Conservation (phyloP, 208 protist species). For the Acanthamoeba sp. region DNA sequence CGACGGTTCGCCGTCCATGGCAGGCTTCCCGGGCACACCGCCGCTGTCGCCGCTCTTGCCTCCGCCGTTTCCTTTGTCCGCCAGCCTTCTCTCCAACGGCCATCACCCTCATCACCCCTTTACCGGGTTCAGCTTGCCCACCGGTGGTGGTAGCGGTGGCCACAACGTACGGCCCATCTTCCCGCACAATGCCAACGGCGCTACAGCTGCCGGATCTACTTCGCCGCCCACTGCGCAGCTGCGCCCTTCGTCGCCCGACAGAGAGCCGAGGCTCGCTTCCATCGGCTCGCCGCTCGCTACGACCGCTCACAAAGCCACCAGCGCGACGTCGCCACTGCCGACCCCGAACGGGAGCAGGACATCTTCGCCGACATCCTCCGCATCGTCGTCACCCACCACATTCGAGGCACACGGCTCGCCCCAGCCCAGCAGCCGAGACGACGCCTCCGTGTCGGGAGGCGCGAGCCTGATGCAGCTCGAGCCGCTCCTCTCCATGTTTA, state of each 20-base stretch:
- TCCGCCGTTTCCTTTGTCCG: background rate
- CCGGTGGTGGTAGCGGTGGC: background rate
- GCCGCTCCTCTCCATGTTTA: slow-evolving; percentile 49
- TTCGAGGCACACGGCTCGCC: background rate
- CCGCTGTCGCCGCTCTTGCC: slow-evolving; percentile 37
- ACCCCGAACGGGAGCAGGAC: background rate
- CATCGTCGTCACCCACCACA: background rate
- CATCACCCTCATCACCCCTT: background rate
- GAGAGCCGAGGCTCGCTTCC: background rate
- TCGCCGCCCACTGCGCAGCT: background rate
- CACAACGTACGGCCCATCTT: background rate
- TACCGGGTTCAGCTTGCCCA: background rate
- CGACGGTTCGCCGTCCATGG: background rate
- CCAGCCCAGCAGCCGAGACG: background rate
- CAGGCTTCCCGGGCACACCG: background rate
- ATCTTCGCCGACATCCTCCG: background rate
- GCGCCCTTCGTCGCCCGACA: background rate
- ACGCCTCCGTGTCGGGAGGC: background rate
- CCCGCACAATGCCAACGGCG: background rate
- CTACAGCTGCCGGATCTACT: background rate
- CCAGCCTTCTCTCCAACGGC: background rate
- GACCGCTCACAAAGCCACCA: no score
- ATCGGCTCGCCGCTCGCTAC: background rate
- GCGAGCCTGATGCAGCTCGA: slow-evolving; percentile 52
- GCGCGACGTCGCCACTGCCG: no score